Conservation (phyloP, 2,329 filamentous ascomycete genomes). For the Aspergillus carbonarius region DNA sequence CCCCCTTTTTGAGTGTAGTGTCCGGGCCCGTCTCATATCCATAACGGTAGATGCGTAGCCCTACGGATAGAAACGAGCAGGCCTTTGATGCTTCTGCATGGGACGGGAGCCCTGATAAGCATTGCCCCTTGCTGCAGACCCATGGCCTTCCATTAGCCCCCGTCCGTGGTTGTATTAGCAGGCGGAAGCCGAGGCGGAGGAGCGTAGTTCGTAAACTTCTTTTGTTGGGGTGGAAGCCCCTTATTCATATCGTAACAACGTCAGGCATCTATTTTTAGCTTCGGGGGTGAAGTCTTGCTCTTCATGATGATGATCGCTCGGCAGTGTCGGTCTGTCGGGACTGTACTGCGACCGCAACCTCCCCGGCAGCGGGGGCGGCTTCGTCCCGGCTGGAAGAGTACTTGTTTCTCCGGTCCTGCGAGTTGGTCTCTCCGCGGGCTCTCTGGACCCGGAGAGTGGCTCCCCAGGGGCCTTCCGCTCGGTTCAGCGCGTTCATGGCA, state of each 20-base stretch:
- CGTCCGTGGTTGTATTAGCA: background rate
- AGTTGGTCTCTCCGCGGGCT: slow-evolving; percentile 40
- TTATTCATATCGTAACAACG: slow-evolving; percentile 6
- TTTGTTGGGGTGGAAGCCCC: slow-evolving; percentile 1
- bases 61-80: background rate
- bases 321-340: background rate
- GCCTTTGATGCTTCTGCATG: background rate
- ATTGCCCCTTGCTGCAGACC: background rate
- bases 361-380: slow-evolving; percentile 3
- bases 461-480: slow-evolving; percentile 42
- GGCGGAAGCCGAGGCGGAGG: background rate
- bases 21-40: background rate
- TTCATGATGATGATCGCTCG: background rate
- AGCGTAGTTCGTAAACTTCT: slow-evolving; percentile 1
- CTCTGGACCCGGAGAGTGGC: slow-evolving; percentile 39
- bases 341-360: slow-evolving; percentile 9
- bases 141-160: background rate
- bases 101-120: background rate
- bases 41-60: background rate
- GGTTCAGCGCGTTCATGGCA: slow-evolving; percentile 50
- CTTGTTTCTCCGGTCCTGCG: slow-evolving; percentile 26
- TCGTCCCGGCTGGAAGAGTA: slow-evolving; percentile 19
- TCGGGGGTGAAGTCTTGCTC: background rate
- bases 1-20: background rate
- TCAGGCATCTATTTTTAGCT: slow-evolving; percentile 4